A percentile compares a stretch with the other conserved stretches of the same genome.
Evolutionary conservation across 441 rosid genomes (phyloP).

Genomic region (Cnidoscolus chayamansa): DNA sequence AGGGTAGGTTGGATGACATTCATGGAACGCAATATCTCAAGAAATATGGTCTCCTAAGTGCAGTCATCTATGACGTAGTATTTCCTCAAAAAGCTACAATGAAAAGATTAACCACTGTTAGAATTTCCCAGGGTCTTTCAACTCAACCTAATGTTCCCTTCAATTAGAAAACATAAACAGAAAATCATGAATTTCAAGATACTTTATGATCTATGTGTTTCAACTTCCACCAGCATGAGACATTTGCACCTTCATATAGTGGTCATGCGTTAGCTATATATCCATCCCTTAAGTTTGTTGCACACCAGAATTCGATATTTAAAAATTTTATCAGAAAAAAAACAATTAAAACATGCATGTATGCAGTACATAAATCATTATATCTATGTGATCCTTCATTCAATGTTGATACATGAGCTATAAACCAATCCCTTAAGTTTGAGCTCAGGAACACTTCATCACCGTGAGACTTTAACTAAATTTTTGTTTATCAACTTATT

Average conservation of each 20-base stretch:
- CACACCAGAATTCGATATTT: too few species aligned
- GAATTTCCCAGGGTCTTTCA: not conserved
- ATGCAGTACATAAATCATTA: not conserved
- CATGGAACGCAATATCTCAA: not conserved
- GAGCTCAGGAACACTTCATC: not conserved
- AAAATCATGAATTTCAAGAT: too few species aligned
- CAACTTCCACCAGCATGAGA: too few species aligned
- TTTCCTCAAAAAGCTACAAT: too few species aligned
- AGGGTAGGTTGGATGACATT: not conserved
- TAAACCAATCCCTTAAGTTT: not conserved
- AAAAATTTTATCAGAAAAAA: too few species aligned
- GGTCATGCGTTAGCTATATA: too few species aligned
- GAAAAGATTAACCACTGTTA: not conserved
- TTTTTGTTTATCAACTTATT: not conserved
- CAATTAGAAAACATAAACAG: too few species aligned
- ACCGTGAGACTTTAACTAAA: not conserved
- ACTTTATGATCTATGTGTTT: too few species aligned
- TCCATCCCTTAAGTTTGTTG: too few species aligned
- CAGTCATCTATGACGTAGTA: too few species aligned
- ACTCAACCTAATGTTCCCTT: not conserved
- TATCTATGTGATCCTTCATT: not conserved
- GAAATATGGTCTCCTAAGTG: conserved; percentile 5
- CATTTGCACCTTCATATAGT: too few species aligned
- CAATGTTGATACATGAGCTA: not conserved
- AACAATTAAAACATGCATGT: too few species aligned